Conservation (phyloP, 2,329 filamentous ascomycete species). For the Ceratocystis albifundus region DNA sequence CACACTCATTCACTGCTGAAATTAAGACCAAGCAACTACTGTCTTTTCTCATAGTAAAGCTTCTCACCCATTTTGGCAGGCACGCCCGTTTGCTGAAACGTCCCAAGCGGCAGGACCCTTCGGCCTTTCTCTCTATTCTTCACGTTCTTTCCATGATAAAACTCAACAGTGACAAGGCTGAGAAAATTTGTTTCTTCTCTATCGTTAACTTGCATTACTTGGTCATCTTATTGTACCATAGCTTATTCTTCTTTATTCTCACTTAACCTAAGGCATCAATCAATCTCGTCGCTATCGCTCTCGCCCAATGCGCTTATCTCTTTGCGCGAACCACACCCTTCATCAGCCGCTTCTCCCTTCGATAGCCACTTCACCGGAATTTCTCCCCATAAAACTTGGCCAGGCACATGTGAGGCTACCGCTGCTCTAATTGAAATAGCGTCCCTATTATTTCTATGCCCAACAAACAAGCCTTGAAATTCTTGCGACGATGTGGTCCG, state of each 20-base stretch:
- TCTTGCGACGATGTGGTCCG: constrained; percentile 16
- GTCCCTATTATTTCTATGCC: not conserved
- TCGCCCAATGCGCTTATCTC: not conserved
- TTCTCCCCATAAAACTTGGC: not conserved
- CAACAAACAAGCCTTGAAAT: not conserved
- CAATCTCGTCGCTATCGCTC: not conserved
- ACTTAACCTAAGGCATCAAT: not conserved
- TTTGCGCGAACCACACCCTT: not conserved
- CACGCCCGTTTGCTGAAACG: constrained; percentile 9
- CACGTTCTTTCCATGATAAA: not conserved
- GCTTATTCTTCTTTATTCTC: not conserved
- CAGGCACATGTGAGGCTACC: not conserved
- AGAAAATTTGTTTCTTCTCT: not conserved
- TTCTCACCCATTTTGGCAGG: constrained; percentile 1
- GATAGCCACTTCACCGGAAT: not conserved
- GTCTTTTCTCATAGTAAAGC: not conserved
- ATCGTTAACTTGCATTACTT: not conserved
- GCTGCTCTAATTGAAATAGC: not conserved
- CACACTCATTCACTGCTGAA: not conserved
- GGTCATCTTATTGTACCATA: not conserved
- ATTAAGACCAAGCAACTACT: not conserved
- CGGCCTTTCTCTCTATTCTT: not conserved
- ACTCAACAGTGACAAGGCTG: not conserved
- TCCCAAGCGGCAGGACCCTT: constrained; percentile 9
- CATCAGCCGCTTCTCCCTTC: not conserved